Conservation (phyloP, 352 stramenopile genomes). For the Achlya hypogyna region DNA sequence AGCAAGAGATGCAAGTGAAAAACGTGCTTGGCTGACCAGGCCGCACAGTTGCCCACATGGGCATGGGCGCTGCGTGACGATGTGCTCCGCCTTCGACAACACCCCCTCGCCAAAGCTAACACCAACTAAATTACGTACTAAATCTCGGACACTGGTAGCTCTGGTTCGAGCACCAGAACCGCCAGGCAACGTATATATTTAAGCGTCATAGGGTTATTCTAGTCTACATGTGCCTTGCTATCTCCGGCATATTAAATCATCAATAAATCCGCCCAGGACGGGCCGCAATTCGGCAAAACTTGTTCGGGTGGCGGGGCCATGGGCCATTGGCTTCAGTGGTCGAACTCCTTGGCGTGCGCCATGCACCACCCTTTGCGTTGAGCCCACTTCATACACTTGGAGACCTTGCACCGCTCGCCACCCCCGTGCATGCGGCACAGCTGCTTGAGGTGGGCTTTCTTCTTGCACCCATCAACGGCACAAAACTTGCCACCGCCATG, state of each 20-base stretch:
- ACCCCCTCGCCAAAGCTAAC: too few species aligned
- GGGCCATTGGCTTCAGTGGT: background rate
- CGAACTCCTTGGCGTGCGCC: constrained; percentile 74
- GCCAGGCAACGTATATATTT: too few species aligned
- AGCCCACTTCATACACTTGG: constrained; percentile 76
- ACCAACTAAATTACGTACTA: too few species aligned
- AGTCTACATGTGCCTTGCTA: background rate
- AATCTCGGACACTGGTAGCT: too few species aligned
- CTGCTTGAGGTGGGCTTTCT: constrained; percentile 82
- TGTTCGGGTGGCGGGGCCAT: background rate
- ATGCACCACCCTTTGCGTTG: constrained; percentile 85
- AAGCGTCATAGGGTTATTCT: background rate
- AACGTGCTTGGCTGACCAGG: too few species aligned
- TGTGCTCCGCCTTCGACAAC: too few species aligned
- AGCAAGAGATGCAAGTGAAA: too few species aligned
- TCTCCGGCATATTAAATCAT: background rate
- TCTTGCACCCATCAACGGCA: constrained; percentile 67
- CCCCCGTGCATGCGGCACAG: constrained; percentile 78
- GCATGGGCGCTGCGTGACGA: too few species aligned
- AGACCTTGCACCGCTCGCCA: constrained; percentile 71
- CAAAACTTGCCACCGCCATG: constrained; percentile 77
- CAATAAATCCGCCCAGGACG: background rate
- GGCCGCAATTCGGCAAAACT: background rate
- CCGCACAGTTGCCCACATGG: too few species aligned
- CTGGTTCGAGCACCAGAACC: too few species aligned